phyloP scores from a whole-genome alignment of 768 basidiomycete genomes.

The Podaxis rugospora region DNA sequence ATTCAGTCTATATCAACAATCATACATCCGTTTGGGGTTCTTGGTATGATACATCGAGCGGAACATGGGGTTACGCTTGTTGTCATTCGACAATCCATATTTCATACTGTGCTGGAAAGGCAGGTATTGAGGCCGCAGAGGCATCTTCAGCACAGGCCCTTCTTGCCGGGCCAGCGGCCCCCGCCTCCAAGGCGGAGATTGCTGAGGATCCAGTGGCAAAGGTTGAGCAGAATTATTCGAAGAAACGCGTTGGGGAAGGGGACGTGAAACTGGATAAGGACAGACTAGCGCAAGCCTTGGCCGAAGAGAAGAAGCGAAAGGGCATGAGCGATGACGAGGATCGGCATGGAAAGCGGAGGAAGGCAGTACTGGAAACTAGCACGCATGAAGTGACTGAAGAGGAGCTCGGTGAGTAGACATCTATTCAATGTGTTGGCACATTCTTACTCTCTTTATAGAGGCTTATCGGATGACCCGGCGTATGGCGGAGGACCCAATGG shows the following conservation, averaged over 20 bases:
- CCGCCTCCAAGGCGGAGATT: slow-evolving; percentile 18
- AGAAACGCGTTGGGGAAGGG: slow-evolving; percentile 78
- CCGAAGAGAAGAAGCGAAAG: slow-evolving; percentile 81
- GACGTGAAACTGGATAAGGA: slow-evolving; percentile 73
- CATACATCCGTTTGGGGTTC: slow-evolving; percentile 98
- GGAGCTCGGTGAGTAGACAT: slow-evolving; percentile 57
- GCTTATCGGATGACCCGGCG: slow-evolving; percentile 82
- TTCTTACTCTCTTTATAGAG: slow-evolving; percentile 45
- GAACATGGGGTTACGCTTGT: slow-evolving; percentile 91
- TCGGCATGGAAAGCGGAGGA: slow-evolving; percentile 54
- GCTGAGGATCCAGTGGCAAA: slow-evolving; percentile 29
- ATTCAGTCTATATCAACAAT: slow-evolving; percentile 81
- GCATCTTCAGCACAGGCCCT: slow-evolving; percentile 75
- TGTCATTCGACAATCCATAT: slow-evolving; percentile 85
- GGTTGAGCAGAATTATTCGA: slow-evolving; percentile 70
- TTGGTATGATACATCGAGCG: slow-evolving; percentile 70
- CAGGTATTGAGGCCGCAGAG: slow-evolving; percentile 71
- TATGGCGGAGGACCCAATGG: slow-evolving; percentile 88
- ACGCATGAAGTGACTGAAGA: slow-evolving; percentile 88
- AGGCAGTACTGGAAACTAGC: slow-evolving; percentile 38
- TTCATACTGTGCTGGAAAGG: slow-evolving; percentile 89
- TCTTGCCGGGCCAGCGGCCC: slow-evolving; percentile 39
- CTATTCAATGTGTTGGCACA: neutral
- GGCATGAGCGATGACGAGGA: slow-evolving; percentile 48
- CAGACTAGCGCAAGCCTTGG: slow-evolving; percentile 62